A percentile compares a stretch with the other conserved stretches of the same genome.
Conservation (phyloP, 2,329 filamentous ascomycete genomes). For the Sporothrix schenckii region DNA sequence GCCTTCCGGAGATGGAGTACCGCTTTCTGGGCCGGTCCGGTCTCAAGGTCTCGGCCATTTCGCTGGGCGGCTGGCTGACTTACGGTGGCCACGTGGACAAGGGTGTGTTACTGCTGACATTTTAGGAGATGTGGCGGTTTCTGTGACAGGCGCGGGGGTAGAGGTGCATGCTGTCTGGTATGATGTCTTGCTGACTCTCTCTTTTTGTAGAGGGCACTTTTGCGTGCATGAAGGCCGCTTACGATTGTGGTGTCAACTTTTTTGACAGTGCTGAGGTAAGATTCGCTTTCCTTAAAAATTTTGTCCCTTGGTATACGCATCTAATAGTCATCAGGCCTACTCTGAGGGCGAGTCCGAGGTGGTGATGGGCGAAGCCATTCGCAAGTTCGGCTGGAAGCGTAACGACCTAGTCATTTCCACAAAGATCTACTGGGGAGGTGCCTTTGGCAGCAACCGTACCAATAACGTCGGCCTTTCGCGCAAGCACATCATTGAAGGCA, state of each 20-base stretch:
- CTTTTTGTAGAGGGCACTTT: slow-evolving; percentile 56
- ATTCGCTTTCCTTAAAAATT: background rate
- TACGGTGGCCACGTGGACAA: slow-evolving; percentile 49
- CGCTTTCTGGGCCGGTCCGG: slow-evolving; percentile 32
- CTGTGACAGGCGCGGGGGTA: background rate
- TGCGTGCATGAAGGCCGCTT: slow-evolving; percentile 64
- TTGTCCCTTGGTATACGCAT: background rate
- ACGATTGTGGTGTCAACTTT: slow-evolving; percentile 64
- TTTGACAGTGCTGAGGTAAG: slow-evolving; percentile 62
- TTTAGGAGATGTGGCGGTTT: background rate
- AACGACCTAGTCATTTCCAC: slow-evolving; percentile 64
- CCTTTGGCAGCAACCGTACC: slow-evolving; percentile 60
- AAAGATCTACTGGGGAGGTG: slow-evolving; percentile 66
- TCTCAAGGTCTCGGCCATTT: slow-evolving; percentile 36
- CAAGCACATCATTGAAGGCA: slow-evolving; percentile 59
- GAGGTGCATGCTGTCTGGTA: background rate
- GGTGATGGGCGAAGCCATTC: slow-evolving; percentile 65
- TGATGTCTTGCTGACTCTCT: background rate
- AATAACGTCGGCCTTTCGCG: slow-evolving; percentile 55
- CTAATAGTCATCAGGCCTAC: slow-evolving; percentile 45
- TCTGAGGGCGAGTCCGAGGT: slow-evolving; percentile 65
- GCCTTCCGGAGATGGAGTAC: slow-evolving; percentile 33
- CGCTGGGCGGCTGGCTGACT: slow-evolving; percentile 56
- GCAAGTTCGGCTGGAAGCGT: slow-evolving; percentile 62
- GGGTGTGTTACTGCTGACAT: slow-evolving; percentile 34